Percentiles rank a stretch among this genome's conserved stretches.
Conservation (phyloP, 768 basidiomycete species). For the Termitomyces sp. region DNA sequence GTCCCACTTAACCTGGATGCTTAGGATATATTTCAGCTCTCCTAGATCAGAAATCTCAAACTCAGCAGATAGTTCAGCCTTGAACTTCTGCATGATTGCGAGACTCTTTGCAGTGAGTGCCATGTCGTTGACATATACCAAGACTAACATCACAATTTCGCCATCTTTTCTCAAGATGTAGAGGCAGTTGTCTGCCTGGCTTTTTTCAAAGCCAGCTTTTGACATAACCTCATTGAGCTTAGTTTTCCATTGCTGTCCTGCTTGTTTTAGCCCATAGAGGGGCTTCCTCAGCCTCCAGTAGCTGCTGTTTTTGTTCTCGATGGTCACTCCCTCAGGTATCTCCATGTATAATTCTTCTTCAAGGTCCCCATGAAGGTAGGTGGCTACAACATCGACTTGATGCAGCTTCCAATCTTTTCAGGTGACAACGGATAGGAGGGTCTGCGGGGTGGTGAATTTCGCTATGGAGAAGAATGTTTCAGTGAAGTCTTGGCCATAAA, state of each 20-base stretch:
- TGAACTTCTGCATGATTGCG: not conserved
- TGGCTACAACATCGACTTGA: not conserved
- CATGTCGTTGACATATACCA: not conserved
- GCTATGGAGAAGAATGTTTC: not conserved
- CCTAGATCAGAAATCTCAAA: not conserved
- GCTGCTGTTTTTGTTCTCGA: not conserved
- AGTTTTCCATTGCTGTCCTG: not conserved
- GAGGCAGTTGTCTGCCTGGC: not conserved
- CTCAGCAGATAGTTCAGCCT: not conserved
- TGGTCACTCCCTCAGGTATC: not conserved
- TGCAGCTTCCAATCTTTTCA: not conserved
- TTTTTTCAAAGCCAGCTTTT: not conserved
- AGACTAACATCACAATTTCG: not conserved
- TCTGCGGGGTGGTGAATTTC: not conserved
- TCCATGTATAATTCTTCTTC: not conserved
- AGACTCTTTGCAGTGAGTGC: not conserved
- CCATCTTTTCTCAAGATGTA: constrained; percentile 1
- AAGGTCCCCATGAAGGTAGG: not conserved
- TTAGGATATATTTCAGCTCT: not conserved
- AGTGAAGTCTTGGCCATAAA: not conserved
- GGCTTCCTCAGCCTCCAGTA: not conserved
- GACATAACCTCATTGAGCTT: not conserved
- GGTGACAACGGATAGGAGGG: not conserved
- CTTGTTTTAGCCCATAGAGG: not conserved
- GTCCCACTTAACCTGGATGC: not conserved